Percentiles rank a stretch among this genome's conserved stretches.
Conservation (phyloP, 1,284 basidiomycete genomes). For the Cutaneotrichosporon sp. region DNA sequence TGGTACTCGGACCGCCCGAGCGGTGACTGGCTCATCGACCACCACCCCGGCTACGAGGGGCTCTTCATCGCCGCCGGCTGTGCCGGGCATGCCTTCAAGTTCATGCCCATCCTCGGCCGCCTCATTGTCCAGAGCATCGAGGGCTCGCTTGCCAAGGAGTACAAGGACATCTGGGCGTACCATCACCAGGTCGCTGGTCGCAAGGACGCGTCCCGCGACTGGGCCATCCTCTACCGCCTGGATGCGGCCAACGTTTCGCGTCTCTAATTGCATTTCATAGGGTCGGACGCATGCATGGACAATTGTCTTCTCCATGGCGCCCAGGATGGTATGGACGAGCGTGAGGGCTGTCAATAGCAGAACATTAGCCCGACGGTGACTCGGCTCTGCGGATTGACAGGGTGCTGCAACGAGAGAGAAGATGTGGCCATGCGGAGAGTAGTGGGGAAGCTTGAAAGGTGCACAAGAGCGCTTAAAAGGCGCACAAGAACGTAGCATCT, state of each 20-base stretch:
- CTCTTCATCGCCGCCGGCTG: conserved; percentile 46
- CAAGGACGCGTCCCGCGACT: conserved; percentile 8
- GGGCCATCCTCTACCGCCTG: conserved; percentile 1
- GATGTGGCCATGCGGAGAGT: too few relatives aligned
- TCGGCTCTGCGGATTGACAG: too few relatives aligned
- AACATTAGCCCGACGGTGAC: too few relatives aligned
- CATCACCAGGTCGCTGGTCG: not conserved
- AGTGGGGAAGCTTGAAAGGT: too few relatives aligned
- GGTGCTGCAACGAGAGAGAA: too few relatives aligned
- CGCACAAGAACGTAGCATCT: too few relatives aligned
- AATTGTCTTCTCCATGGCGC: too few relatives aligned
- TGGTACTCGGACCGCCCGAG: conserved; percentile 47
- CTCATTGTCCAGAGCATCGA: conserved; percentile 20
- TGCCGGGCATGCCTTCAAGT: conserved; percentile 48
- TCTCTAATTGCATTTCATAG: not conserved
- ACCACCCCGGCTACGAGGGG: conserved; percentile 29
- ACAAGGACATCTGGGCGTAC: conserved; percentile 19
- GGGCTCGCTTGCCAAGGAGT: conserved; percentile 7
- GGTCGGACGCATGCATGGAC: not conserved
- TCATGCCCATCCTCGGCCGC: conserved; percentile 24
- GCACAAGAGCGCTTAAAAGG: too few relatives aligned
- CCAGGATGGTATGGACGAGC: too few relatives aligned
- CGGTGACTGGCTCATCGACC: conserved; percentile 51
- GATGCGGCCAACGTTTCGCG: conserved; percentile 2
- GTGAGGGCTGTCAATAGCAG: too few relatives aligned